Base-by-base conservation (phyloP, 305 asterid species). In the Withania somnifera region DNA sequence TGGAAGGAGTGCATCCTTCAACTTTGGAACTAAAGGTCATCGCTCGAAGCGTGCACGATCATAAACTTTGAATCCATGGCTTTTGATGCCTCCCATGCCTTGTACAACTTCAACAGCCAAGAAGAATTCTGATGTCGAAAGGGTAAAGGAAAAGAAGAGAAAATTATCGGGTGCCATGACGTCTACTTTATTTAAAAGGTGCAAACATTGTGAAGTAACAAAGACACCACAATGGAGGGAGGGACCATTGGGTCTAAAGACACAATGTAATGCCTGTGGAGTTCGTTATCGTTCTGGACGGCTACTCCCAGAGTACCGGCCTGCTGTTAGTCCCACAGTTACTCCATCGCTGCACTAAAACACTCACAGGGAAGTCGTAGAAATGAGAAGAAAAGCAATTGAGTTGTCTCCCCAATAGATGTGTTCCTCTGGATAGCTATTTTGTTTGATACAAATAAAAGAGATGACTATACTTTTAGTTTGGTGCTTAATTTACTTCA, bases 181-280 rank as follows among this genome's bases (percentile, higher is more conserved):
- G 45, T 61, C 42, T 30, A 64, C 3, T 7, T 81, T 73, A 1
- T 34, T 86, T 8, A 89, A 88, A 78, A 88, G 83, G 81, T 93
- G 97, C 87, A 71, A 89, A 50, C 97, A 93, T 69, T 93, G 97
- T 56, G 88, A 93, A 71, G 87, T 89, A 53, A 85, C 91, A 54
- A 86, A 86, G 85, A 93, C 95, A 3, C 91, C 95, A 2, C 94
- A 84, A 75, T 93, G 97, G 95, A 87, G 95, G 52, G 94, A 87
- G 83, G 95, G 97, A 26, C 95, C 97, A 2, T 56, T 88, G 77
- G 97, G 97, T 15, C 92, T 89, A 20, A 89, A 87, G 88, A 90
- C 92, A 1, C 87, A 91, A 11, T 92, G 97, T 88, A 92, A 92
- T 50, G 95, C 97, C 2, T 92, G 95, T 82, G 97, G 97, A 36